Base-by-base conservation (phyloP, 1,139 yeast species). In the Hansenula sp. region DNA sequence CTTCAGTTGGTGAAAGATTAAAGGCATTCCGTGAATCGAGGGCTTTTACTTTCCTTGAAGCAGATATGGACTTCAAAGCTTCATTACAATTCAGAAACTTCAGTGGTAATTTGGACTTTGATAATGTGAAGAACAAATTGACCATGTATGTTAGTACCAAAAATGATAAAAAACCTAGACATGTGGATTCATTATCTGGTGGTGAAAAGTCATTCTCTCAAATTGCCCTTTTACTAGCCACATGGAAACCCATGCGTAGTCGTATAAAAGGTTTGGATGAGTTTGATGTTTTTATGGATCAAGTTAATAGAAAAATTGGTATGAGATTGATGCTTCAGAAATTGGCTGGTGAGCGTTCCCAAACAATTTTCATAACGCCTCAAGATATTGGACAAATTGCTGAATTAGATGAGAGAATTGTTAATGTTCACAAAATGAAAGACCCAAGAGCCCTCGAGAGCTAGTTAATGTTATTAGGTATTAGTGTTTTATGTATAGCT, bases 261-360 rank as follows among this genome's bases (percentile, higher is more conserved):
- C 77, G 83, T 44, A 75, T 94, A 19, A 75, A 95, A 45, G 97
- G 97, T 0, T 66, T 94, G 44, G 99, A 94, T 63, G 99, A 94
- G 61, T 94, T 92, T 60, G 99, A 94, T 65, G 98, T 94, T 25
- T 94, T 83, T 55, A 92, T 94, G 98, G 99, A 94, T 61, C 88
- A 90, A 36, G 87, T 88, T 22, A 90, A 90, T 56, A 75, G 98
- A 51, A 74, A 82, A 36, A 77, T 85, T 40, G 89, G 96, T 48
- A 79, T 94, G 57, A 73, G 77, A 42, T 66, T 90, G 51, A 79
- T 94, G 56, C 69, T 89, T 41, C 75, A 74, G 20, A 86, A 89
- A 47, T 73, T 90, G 34, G 62, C 75, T 17, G 66, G 70, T 29
- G 74, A 75, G 45, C 73, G 80, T 46, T 79, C 90, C 1, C 98